phyloP scores from a whole-genome alignment of 805 yeast genomes.

The Tetrapisispora fleetii region DNA sequence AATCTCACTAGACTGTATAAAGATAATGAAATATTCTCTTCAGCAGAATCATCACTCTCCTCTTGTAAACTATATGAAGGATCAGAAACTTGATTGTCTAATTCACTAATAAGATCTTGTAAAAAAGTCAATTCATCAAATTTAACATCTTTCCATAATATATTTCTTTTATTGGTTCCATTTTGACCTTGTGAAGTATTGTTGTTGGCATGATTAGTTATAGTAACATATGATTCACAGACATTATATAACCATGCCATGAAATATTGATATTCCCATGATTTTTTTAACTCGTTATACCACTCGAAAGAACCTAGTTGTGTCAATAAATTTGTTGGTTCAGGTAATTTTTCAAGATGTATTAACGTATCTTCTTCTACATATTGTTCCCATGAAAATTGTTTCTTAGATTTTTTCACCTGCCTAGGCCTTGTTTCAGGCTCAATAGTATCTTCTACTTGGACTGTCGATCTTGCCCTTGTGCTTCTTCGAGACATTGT shows the following conservation, averaged over 20 bases:
- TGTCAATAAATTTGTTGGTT: conserved; percentile 1
- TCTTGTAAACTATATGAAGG: conserved; percentile 2
- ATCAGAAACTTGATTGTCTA: conserved; percentile 2
- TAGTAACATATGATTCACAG: conserved; percentile 21
- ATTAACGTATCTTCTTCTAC: conserved; percentile 15
- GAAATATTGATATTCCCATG: conserved; percentile 27
- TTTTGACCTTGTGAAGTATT: not conserved
- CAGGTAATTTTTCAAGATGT: conserved; percentile 15
- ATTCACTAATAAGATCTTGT: conserved; percentile 11
- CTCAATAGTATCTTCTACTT: not conserved
- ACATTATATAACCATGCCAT: conserved; percentile 28
- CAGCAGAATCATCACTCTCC: conserved; percentile 4
- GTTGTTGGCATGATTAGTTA: not conserved
- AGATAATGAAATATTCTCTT: not conserved
- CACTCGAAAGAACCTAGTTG: not conserved
- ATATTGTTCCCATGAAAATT: conserved; percentile 16
- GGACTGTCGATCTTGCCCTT: not conserved
- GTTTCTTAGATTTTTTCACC: not conserved
- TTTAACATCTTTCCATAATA: conserved; percentile 22
- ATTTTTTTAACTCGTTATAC: not conserved
- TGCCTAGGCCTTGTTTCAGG: not conserved
- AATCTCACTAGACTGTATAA: conserved; percentile 13
- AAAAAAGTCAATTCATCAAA: conserved; percentile 25
- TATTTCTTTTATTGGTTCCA: conserved; percentile 6
- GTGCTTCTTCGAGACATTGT: not conserved